Percentiles rank a stretch among this genome's conserved stretches.
phyloP scores from a whole-genome alignment of 768 basidiomycete genomes.

The Lactarius sp. region DNA sequence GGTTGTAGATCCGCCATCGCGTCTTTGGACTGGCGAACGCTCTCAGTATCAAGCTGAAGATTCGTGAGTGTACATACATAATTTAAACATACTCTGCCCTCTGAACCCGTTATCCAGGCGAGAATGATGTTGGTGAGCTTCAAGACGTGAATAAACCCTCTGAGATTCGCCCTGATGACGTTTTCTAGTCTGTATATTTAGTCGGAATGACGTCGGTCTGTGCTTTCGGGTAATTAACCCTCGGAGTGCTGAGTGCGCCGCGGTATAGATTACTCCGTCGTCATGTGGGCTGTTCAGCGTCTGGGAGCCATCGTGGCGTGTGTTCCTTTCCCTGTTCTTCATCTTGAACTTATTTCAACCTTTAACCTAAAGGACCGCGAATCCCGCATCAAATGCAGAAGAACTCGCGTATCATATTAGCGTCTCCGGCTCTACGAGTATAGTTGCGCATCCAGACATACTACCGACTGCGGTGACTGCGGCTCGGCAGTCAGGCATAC shows the following conservation, averaged over 20 bases:
- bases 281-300: slow-evolving; percentile 25
- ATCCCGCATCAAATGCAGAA: slow-evolving; percentile 51
- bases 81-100: not conserved
- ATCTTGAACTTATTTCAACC: not conserved
- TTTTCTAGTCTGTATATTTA: slow-evolving; percentile 25
- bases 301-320: slow-evolving; percentile 27
- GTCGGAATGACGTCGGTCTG: slow-evolving; percentile 30
- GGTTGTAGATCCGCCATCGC: slow-evolving; percentile 32
- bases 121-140: slow-evolving; percentile 36
- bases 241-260: not conserved
- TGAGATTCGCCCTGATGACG: not conserved
- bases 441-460: slow-evolving; percentile 31
- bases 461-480: slow-evolving; percentile 31
- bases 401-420: slow-evolving; percentile 54
- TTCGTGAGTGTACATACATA: slow-evolving; percentile 31
- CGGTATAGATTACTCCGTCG: slow-evolving; percentile 5
- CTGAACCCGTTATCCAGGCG: slow-evolving; percentile 28
- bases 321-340: not conserved
- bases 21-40: slow-evolving; percentile 37
- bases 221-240: not conserved
- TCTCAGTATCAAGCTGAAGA: slow-evolving; percentile 31
- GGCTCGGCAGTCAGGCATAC: slow-evolving; percentile 31
- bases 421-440: slow-evolving; percentile 17
- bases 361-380: slow-evolving; percentile 44
- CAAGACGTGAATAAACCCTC: slow-evolving; percentile 7